Base-by-base conservation (phyloP, 176 grass and related monocot genomes). In the Avena eriantha region DNA sequence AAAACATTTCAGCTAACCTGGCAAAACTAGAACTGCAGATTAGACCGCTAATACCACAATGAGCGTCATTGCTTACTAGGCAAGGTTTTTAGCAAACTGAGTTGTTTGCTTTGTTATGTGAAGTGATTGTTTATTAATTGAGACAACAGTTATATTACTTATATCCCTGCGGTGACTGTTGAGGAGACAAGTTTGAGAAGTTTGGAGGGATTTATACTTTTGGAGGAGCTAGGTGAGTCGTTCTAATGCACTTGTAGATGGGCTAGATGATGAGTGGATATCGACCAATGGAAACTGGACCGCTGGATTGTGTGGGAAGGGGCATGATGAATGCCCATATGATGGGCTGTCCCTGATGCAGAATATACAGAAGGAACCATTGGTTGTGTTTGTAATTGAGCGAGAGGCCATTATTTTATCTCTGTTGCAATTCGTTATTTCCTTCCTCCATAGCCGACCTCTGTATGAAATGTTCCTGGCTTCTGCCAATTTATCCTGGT, bases 21-120 rank as follows among this genome's bases (percentile, higher is more conserved):
- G 3, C 3, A 56, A 72, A 36, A 73, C 24, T 31, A 79, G 46
- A 84, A 46, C 45, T 36, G 19, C 24, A 69, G 31, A 70, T 84
- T 55, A 73, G n/a, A 71, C 60, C 11, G 1, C 4, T 4, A 29
- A 29, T 19, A 21, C 4, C 22, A n/a, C 46, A 3, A 2, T 9
- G 3, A 3, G 41, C 10, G 47, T 18, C 54, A 84, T 48, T 46
- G 17, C 36, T 60, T 48, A 47, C 39, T 18, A 34, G 7, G 4
- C 22, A 10, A 17, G 67, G n/a, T 16, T 57, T 80, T 49, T 17
- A 74, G 57, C 69, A 24, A 76, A 67, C 48, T 82, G 51, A 77
- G 29, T 57, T 68, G 1, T 11, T n/a, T 17, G 17, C 36, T 86
- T 75, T 11, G n/a, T 26, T 64, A 18, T 82, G 46, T 33, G 21